Conservation (phyloP, 208 protist species). For the Leishmania gerbilli region DNA sequence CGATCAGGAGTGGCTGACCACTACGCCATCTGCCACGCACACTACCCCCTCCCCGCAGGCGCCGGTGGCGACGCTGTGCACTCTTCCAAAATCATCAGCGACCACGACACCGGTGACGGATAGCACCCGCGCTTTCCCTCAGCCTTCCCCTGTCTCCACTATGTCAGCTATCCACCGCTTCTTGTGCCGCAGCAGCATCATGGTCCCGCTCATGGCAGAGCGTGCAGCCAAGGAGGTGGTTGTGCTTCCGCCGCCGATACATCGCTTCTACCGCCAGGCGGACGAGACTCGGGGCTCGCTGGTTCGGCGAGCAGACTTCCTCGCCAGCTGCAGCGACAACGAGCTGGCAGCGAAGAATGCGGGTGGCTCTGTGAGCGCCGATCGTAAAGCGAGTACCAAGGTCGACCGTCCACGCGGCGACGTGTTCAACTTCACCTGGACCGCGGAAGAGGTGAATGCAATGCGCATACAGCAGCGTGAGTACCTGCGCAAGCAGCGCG, state of each 20-base stretch:
- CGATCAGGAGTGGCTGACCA: background rate
- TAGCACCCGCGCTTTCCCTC: background rate
- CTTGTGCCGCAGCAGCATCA: conserved; percentile 18
- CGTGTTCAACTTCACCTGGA: conserved; percentile 19
- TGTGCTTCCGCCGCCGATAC: conserved; percentile 21
- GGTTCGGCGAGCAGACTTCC: background rate
- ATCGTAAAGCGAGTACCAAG: background rate
- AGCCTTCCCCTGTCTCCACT: background rate
- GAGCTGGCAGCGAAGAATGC: background rate
- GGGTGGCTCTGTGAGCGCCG: background rate
- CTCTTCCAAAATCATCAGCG: background rate
- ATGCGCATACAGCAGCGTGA: conserved; percentile 11
- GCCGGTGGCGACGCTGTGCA: background rate
- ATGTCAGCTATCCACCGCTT: conserved; percentile 13
- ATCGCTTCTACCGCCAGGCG: conserved; percentile 13
- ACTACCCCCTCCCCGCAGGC: background rate
- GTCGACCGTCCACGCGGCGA: conserved; percentile 1
- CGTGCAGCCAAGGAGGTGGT: conserved; percentile 8
- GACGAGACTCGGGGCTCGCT: background rate
- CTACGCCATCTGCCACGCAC: background rate
- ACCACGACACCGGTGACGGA: background rate
- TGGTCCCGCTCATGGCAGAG: conserved; percentile 14
- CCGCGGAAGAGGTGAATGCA: background rate
- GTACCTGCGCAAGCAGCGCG: conserved; percentile 14
- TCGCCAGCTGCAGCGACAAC: background rate